Conservation (phyloP, 2,329 filamentous ascomycete genomes). For the Bipolaris victoriae region DNA sequence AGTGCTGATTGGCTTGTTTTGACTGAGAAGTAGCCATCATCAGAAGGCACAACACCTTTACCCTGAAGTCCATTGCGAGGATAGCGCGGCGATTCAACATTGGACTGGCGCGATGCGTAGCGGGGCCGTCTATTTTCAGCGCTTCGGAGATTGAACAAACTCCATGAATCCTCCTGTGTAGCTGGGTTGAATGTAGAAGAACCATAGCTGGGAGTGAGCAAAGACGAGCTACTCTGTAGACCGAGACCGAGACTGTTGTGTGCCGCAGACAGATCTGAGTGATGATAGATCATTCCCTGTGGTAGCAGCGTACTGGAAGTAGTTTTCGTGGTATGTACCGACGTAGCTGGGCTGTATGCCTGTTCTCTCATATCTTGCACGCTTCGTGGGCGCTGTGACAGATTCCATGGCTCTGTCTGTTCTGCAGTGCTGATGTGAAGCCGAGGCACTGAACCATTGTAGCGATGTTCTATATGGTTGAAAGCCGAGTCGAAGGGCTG, state of each 20-base stretch:
- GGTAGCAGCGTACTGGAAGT: conserved; percentile 13
- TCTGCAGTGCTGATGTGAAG: conserved; percentile 12
- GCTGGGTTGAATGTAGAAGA: conserved; percentile 17
- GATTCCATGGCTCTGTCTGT: conserved; percentile 28
- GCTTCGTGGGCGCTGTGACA: conserved; percentile 16
- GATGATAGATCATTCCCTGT: conserved; percentile 12
- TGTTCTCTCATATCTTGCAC: conserved; percentile 15
- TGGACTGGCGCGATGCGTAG: conserved; percentile 13
- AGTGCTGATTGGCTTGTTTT: conserved; percentile 36
- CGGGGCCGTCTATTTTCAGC: conserved; percentile 7
- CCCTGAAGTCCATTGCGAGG: conserved; percentile 33
- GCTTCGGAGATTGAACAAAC: conserved; percentile 26
- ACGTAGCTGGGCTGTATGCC: conserved; percentile 27
- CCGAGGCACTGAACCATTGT: conserved; percentile 18
- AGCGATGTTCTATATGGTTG: conserved; percentile 21
- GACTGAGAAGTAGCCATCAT: conserved; percentile 45
- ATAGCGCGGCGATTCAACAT: conserved; percentile 24
- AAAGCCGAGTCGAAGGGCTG: conserved; percentile 24
- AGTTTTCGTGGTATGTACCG: conserved; percentile 20
- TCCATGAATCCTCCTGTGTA: conserved; percentile 38
- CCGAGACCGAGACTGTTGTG: conserved; percentile 14
- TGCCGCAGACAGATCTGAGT: conserved; percentile 7
- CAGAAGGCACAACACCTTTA: conserved; percentile 26
- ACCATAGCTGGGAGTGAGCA: conserved; percentile 21
- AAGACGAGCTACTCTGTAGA: conserved; percentile 16